Conservation (phyloP, 164 flowering plant species). For the Umbellularia californica region DNA sequence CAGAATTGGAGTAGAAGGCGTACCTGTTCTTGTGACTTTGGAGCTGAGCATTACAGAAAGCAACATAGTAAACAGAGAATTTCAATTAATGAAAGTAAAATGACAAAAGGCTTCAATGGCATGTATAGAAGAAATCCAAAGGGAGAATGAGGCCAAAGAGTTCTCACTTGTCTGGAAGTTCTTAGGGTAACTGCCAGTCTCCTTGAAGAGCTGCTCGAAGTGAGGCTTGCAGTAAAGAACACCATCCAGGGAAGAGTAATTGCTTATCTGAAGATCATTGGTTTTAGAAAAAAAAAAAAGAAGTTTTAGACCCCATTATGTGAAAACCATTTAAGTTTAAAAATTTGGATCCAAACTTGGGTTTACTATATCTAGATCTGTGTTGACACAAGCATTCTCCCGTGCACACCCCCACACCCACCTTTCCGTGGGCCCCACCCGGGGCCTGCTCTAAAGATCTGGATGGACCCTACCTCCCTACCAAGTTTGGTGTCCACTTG, state of each 20-base stretch:
- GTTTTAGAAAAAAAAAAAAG: not conserved
- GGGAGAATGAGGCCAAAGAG: not conserved
- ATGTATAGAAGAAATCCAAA: not conserved
- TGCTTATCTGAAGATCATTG: constrained; percentile 40
- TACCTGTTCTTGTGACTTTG: not conserved
- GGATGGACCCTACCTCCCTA: no score
- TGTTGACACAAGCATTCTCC: not conserved
- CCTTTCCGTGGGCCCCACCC: no score
- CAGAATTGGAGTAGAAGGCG: not conserved
- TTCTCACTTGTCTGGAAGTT: constrained; percentile 32
- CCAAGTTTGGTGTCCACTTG: no score
- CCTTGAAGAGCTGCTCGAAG: constrained; percentile 60
- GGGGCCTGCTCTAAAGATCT: no score
- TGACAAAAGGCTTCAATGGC: not conserved
- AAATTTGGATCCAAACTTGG: not conserved
- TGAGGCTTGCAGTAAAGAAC: constrained; percentile 65
- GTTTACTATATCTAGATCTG: not conserved
- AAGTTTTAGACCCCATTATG: not conserved
- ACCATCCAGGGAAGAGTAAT: constrained; percentile 56
- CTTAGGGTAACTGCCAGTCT: constrained; percentile 39
- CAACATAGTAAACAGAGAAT: not conserved
- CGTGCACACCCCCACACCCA: no score
- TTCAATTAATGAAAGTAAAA: no score
- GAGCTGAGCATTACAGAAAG: not conserved
- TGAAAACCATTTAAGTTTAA: not conserved